phyloP scores from a whole-genome alignment of 148 eudicot species.

The Camellia lanceoleosa region DNA sequence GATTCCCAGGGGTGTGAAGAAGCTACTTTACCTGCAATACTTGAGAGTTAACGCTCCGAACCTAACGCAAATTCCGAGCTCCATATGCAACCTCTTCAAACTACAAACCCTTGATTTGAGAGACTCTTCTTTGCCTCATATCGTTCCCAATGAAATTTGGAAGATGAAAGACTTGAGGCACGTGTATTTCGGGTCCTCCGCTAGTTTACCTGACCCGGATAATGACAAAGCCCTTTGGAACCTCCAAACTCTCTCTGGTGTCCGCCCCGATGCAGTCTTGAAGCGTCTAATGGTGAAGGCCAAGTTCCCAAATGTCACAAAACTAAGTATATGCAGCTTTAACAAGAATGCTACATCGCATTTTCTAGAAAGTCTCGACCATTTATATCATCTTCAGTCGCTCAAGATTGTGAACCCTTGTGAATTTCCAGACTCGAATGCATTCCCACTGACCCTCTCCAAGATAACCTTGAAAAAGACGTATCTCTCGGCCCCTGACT shows the following conservation, averaged over 20 bases:
- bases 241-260: constrained; percentile 31
- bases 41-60: constrained; percentile 6
- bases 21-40: background rate
- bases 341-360: background rate
- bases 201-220: constrained; percentile 19
- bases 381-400: constrained; percentile 33
- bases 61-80: background rate
- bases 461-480: constrained; percentile 28
- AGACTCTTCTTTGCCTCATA: constrained; percentile 15
- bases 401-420: constrained; percentile 21
- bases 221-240: constrained; percentile 18
- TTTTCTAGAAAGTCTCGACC: constrained; percentile 32
- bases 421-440: constrained; percentile 26
- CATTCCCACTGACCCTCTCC: constrained; percentile 32
- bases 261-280: constrained; percentile 25
- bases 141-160: constrained; percentile 28
- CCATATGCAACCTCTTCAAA: background rate
- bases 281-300: constrained; percentile 35
- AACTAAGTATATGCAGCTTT: constrained; percentile 17
- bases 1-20: constrained; percentile 5
- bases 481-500: background rate
- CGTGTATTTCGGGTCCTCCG: constrained; percentile 18
- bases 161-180: constrained; percentile 30
- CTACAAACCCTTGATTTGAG: constrained; percentile 35
- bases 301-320: constrained; percentile 31